Base-by-base conservation (phyloP, 2,329 filamentous ascomycete genomes). In the Cryphonectria nitschkei region DNA sequence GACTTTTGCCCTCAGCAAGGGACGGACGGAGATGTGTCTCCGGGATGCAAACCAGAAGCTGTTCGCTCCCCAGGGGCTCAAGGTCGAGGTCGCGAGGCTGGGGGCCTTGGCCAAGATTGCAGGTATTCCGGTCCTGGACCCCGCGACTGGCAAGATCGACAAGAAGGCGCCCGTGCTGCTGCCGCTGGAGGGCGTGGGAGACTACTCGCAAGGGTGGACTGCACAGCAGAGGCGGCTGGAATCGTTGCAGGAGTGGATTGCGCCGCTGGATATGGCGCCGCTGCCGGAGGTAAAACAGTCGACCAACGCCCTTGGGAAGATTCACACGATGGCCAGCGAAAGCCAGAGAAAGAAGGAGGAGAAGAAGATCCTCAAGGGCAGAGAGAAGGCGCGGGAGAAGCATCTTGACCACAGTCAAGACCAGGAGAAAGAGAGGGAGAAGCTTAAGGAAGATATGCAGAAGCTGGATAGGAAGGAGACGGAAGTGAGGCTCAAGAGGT, bases 51-150 rank as follows among this genome's bases (percentile, higher is more conserved):
- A 74, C 71, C 9, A 16, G n/a, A 65, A 70, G 2, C 29, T 75
- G 1, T 75, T 76, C 22, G 60, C 32, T 2, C 73, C 69, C 7
- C 46, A 54, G 6, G 73, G 75, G 2, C 56, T 76, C 1, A 65
- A 73, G 58, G 70, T 65, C 0, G 68, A 73, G 41, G 64, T 76
- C 11, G 74, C 74, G 11, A 74, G 69, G 68, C 68, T 76, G 1
- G 74, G 75, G 16, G 74, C 73, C 5, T 68, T 76, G 19, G 75
- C 75, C 13, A 69, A 69, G 46, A 29, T 76, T 13, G 70, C 68
- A 8, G 66, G 66, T 2, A 74, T 76, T 43, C 75, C 75, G 11
- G 66, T 75, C 4, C 65, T 75, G 2, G 61, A 75, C 60, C 60
- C 14, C 29, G 68, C 29, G 8, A 65, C 68, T n/a, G 74, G 72